phyloP scores from a whole-genome alignment of 352 stramenopile genomes.

The Pythium grandisporangium region DNA sequence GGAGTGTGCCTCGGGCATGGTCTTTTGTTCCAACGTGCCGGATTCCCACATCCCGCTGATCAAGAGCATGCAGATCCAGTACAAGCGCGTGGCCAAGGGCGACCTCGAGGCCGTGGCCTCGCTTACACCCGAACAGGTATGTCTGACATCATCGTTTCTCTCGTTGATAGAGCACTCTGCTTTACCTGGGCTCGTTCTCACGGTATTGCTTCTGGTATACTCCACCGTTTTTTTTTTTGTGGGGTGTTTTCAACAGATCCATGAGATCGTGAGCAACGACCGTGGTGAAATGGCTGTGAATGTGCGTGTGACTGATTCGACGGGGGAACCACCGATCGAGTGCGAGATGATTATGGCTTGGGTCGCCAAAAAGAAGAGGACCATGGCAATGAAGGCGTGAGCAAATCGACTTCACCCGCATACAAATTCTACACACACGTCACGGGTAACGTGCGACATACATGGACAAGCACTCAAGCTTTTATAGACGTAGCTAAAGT shows the following conservation, averaged over 20 bases:
- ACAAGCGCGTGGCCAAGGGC: slow-evolving; percentile 64
- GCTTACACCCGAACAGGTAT: slow-evolving; percentile 57
- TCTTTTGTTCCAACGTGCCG: slow-evolving; percentile 82
- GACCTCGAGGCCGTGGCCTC: slow-evolving; percentile 60
- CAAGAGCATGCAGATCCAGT: slow-evolving; percentile 81
- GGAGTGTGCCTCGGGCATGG: slow-evolving; percentile 75
- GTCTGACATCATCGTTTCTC: too few species aligned
- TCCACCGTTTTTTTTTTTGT: too few species aligned
- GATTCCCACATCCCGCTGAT: slow-evolving; percentile 73
- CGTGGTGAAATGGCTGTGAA: slow-evolving; percentile 65
- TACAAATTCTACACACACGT: too few species aligned
- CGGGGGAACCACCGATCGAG: slow-evolving; percentile 67
- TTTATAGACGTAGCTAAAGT: too few species aligned
- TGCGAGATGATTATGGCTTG: slow-evolving; percentile 83
- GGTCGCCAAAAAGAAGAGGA: slow-evolving; percentile 54
- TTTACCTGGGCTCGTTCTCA: too few species aligned
- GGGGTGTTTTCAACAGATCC: slow-evolving; percentile 16
- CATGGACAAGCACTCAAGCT: too few species aligned
- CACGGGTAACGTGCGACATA: too few species aligned
- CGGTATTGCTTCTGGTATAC: too few species aligned
- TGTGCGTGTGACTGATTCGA: slow-evolving; percentile 64
- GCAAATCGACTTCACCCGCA: too few species aligned
- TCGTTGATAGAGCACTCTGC: too few species aligned
- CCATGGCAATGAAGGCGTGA: too few species aligned
- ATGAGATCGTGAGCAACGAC: slow-evolving; percentile 56